These are phyloP conservation scores for Camelina laxa DNA, from an alignment of 345 rosid genomes.

Conservation along the genomic window DNA sequence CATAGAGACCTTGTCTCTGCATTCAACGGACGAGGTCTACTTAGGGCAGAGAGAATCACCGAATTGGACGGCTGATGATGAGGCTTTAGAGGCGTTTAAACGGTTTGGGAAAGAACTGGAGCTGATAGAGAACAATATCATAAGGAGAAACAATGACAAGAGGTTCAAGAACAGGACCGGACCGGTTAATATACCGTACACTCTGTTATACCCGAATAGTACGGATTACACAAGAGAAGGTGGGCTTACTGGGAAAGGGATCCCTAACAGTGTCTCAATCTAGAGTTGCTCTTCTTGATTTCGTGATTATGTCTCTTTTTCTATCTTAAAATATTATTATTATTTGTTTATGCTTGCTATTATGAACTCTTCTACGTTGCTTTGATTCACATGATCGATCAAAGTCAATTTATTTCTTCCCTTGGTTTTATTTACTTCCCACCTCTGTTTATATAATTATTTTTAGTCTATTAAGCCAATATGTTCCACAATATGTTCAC, in stretches of 20 bases:
- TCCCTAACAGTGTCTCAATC: conserved; percentile 90
- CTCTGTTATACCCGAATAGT: conserved; percentile 75
- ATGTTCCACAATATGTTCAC: no score
- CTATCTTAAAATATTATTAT: background rate
- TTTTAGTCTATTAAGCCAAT: no score
- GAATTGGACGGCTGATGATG: conserved; percentile 77
- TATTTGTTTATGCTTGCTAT: background rate
- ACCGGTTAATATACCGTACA: conserved; percentile 79
- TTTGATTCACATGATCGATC: background rate
- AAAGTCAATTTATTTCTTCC: background rate
- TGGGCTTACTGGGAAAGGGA: conserved; percentile 85
- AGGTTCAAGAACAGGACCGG: conserved; percentile 77
- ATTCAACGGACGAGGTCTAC: conserved; percentile 81
- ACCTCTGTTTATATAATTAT: no score
- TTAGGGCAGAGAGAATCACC: conserved; percentile 80
- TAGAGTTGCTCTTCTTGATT: conserved; percentile 31
- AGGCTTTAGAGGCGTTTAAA: conserved; percentile 66
- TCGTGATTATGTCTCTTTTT: background rate
- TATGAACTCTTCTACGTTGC: background rate
- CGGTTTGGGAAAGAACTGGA: conserved; percentile 59
- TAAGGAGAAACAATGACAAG: conserved; percentile 61
- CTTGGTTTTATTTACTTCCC: background rate
- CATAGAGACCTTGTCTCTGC: conserved; percentile 81
- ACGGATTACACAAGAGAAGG: conserved; percentile 61
- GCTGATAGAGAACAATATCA: conserved; percentile 64